Percentiles rank a stretch among this genome's conserved stretches.
These are phyloP conservation scores for Arthroderma sp. DNA, from an alignment of 2,329 filamentous ascomycete species.

Conservation along the genomic window DNA sequence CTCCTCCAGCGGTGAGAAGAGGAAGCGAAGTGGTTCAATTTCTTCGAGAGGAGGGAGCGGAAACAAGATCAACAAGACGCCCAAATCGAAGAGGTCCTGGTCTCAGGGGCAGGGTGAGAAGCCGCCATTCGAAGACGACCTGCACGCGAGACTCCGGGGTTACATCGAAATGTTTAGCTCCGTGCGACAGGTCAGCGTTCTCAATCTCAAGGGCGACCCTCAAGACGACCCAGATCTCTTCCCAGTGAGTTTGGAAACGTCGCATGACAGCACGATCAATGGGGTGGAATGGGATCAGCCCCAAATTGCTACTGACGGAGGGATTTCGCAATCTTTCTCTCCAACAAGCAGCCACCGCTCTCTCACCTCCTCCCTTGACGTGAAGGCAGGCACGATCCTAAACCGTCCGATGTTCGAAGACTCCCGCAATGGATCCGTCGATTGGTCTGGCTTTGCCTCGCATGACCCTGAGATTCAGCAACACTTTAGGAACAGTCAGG, in stretches of 20 bases:
- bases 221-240: slow-evolving; percentile 36
- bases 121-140: slow-evolving; percentile 32
- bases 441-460: slow-evolving; percentile 18
- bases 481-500: slow-evolving; percentile 12
- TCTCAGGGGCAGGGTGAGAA: slow-evolving; percentile 57
- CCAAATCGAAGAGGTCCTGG: slow-evolving; percentile 89
- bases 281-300: slow-evolving; percentile 23
- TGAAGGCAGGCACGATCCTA: slow-evolving; percentile 11
- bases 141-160: slow-evolving; percentile 32
- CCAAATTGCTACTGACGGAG: slow-evolving; percentile 17
- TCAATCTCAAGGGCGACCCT: slow-evolving; percentile 33
- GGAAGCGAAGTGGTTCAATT: slow-evolving; percentile 46
- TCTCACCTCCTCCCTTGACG: slow-evolving; percentile 25
- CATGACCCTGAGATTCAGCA: slow-evolving; percentile 9
- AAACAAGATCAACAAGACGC: slow-evolving; percentile 39
- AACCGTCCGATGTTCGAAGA: slow-evolving; percentile 18
- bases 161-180: slow-evolving; percentile 40
- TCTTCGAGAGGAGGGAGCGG: slow-evolving; percentile 35
- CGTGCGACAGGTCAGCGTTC: slow-evolving; percentile 29
- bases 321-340: slow-evolving; percentile 26
- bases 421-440: slow-evolving; percentile 19
- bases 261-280: slow-evolving; percentile 22
- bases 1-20: slow-evolving; percentile 45
- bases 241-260: slow-evolving; percentile 28
- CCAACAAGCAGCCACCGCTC: slow-evolving; percentile 32